Evolutionary conservation across 805 yeast genomes (phyloP).

Genomic region (Ogataea neopini): DNA sequence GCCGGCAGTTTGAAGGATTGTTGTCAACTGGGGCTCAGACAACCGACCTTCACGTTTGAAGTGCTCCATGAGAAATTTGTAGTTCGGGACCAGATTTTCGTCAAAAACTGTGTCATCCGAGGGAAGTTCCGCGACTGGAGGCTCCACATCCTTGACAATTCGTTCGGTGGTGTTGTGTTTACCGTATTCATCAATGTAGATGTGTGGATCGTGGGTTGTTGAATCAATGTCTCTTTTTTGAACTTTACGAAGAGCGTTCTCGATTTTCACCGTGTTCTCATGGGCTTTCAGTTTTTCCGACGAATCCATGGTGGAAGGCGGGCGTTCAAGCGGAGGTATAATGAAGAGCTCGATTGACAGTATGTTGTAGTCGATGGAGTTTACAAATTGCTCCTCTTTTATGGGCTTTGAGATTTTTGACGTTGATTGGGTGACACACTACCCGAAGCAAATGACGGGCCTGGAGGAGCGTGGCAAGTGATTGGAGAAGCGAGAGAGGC

Average conservation of each 20-base stretch:
- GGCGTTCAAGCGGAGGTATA: background rate
- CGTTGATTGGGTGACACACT: background rate
- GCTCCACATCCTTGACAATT: slow-evolving; percentile 52
- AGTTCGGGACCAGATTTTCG: slow-evolving; percentile 65
- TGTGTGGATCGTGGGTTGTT: slow-evolving; percentile 37
- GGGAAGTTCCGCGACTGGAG: slow-evolving; percentile 68
- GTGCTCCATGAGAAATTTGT: slow-evolving; percentile 70
- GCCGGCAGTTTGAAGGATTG: slow-evolving; percentile 65
- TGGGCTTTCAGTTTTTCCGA: slow-evolving; percentile 26
- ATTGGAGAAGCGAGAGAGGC: no score
- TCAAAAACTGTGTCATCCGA: slow-evolving; percentile 66
- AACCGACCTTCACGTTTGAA: slow-evolving; percentile 80
- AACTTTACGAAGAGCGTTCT: slow-evolving; percentile 66
- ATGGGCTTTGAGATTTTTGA: background rate
- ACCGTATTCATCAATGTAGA: slow-evolving; percentile 59
- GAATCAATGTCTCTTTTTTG: slow-evolving; percentile 40
- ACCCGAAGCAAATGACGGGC: no score
- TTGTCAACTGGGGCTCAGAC: slow-evolving; percentile 64
- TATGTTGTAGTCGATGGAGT: background rate
- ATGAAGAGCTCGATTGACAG: no score
- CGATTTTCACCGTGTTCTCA: slow-evolving; percentile 56
- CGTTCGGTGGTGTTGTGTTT: slow-evolving; percentile 56
- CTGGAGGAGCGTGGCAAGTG: no score
- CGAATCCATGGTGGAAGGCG: background rate
- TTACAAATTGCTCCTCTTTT: background rate